Base-by-base conservation (phyloP, 176 grass and related monocot species). In the Poa pratensis region DNA sequence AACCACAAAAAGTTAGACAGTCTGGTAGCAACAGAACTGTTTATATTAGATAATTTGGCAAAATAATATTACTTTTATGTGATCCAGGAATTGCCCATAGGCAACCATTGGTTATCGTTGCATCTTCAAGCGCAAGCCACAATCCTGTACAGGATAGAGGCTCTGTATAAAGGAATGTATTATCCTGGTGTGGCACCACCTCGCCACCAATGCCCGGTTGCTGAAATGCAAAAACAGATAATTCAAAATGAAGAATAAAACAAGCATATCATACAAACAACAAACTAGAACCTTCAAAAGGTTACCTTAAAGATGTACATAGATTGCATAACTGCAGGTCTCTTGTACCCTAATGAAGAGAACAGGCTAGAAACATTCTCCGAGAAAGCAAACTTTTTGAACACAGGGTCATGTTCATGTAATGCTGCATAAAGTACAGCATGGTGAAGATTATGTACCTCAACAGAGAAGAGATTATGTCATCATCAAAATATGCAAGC, bases 261-360 rank as follows among this genome's bases (percentile, higher is more conserved):
- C 17, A 49, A 51, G 16, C 14, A 83, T 69, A 84, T 4, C 28
- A 83, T 28, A 55, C 12, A 51, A 52, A 35, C 24, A 82, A 60
- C 10, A 61, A 89, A 74, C 27, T 58, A 83, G n/a, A 14, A 12
- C 19, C 16, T 75, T 61, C 13, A 46, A 55, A 17, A 81, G 73
- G 11, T 89, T 89, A 95, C 96, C 96, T 98, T 98, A 92, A 98
- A 98, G 32, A 95, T 98, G 85, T 98, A 98, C 96, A 95, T 98
- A 22, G 93, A 98, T 82, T 98, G 96, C 75, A 95, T 89, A 73
- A 98, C 89, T 20, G 87, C 87, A 72, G 93, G 93, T 69, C 89
- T 94, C 89, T 86, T 94, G 88, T 98, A 98, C 48, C 73, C 69
- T 88, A 98, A 87, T 76, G 96, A 98, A 61, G 80, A 90, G 77